A percentile compares a stretch with the other conserved stretches of the same genome.
Conservation (phyloP, 1,139 yeast genomes). For the Lodderomyces beijingensis region DNA sequence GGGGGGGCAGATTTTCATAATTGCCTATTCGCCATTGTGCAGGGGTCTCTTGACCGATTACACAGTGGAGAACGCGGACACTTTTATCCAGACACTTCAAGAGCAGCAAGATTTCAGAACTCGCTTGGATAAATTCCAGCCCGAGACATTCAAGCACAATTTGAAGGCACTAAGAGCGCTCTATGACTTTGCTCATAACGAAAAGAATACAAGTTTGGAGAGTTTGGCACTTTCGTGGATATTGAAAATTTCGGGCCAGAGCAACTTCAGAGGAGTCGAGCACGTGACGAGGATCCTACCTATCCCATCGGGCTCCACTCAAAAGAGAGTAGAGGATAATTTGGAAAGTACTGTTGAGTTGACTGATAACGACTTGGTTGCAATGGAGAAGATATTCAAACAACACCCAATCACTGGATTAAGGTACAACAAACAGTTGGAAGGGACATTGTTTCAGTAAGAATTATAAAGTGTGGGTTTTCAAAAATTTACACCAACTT, state of each 20-base stretch:
- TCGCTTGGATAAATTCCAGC: slow-evolving; percentile 54
- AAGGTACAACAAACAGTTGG: slow-evolving; percentile 14
- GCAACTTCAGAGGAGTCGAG: slow-evolving; percentile 27
- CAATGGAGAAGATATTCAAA: slow-evolving; percentile 37
- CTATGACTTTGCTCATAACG: slow-evolving; percentile 47
- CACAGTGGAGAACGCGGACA: slow-evolving; percentile 35
- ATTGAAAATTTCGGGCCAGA: slow-evolving; percentile 27
- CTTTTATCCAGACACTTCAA: slow-evolving; percentile 35
- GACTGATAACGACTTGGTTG: slow-evolving; percentile 48
- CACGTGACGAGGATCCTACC: slow-evolving; percentile 61
- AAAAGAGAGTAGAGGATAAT: slow-evolving; percentile 57
- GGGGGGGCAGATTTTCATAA: slow-evolving; percentile 49
- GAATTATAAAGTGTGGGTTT: not conserved
- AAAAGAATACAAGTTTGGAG: slow-evolving; percentile 48
- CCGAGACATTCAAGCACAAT: slow-evolving; percentile 55
- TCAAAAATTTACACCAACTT: too few species aligned
- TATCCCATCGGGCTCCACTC: slow-evolving; percentile 70
- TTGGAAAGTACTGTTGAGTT: slow-evolving; percentile 40
- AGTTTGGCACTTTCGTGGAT: slow-evolving; percentile 77
- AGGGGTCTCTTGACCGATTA: slow-evolving; percentile 71
- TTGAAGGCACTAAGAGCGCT: slow-evolving; percentile 35
- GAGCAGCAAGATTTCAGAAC: slow-evolving; percentile 54
- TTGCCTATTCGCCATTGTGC: slow-evolving; percentile 83
- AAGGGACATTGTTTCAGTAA: slow-evolving; percentile 13
- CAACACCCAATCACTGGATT: slow-evolving; percentile 15